A percentile compares a stretch with the other conserved stretches of the same genome.
phyloP scores from a whole-genome alignment of 164 flowering plant genomes.

The Buxus sempervirens region DNA sequence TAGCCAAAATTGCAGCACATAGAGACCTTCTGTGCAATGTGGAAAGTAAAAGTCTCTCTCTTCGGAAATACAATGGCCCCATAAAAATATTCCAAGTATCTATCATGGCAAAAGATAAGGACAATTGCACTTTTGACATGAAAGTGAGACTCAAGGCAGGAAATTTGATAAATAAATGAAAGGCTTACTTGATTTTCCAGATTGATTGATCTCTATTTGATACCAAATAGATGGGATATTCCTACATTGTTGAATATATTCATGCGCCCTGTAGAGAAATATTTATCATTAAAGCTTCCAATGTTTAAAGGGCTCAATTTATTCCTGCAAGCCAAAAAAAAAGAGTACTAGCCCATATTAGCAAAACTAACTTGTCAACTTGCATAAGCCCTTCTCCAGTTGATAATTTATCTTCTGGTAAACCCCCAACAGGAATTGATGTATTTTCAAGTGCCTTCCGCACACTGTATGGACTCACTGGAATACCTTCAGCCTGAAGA shows the following conservation, averaged over 20 bases:
- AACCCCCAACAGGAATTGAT: constrained; percentile 50
- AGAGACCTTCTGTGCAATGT: background rate
- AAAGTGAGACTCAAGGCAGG: background rate
- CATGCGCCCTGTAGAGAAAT: constrained; percentile 63
- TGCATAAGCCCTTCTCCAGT: constrained; percentile 96
- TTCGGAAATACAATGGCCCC: background rate
- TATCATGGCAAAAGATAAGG: background rate
- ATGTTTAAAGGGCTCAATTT: background rate
- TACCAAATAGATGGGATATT: constrained; percentile 65
- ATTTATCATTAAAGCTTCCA: background rate
- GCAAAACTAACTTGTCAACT: constrained; percentile 77
- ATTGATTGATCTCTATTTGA: constrained; percentile 58
- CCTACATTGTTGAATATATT: constrained; percentile 51
- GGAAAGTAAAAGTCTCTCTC: no score
- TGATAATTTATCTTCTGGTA: constrained; percentile 78
- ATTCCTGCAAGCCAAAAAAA: background rate
- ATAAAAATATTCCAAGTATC: background rate
- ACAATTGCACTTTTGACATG: background rate
- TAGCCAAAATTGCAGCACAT: background rate
- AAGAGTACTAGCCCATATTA: constrained; percentile 3
- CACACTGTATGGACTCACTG: constrained; percentile 85
- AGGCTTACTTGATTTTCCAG: constrained; percentile 70
- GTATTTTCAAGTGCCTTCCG: constrained; percentile 92
- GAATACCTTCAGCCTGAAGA: constrained; percentile 77
- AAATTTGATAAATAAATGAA: background rate